phyloP scores from a whole-genome alignment of 1,139 yeast species.

The Lodderomyces margitis region DNA sequence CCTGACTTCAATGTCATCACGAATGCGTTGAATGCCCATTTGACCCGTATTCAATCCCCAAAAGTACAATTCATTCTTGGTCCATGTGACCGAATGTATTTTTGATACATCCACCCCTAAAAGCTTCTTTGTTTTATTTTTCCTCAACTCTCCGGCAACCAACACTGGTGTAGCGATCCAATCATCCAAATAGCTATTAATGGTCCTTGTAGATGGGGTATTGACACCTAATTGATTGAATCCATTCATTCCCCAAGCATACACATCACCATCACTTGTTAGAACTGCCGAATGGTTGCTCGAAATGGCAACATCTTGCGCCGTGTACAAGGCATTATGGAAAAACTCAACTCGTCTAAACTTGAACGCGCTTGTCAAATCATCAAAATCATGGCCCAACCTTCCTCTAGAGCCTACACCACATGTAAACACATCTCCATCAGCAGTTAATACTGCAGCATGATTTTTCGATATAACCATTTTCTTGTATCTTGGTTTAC shows the following conservation, averaged over 20 bases:
- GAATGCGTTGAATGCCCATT: conserved; percentile 54
- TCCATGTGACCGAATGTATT: conserved; percentile 66
- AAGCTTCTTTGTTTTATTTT: conserved; percentile 21
- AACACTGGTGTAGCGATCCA: conserved; percentile 49
- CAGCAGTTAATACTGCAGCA: conserved; percentile 56
- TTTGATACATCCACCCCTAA: conserved; percentile 67
- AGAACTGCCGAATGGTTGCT: conserved; percentile 65
- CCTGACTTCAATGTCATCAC: conserved; percentile 26
- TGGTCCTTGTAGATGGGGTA: conserved; percentile 20
- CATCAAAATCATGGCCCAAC: conserved; percentile 53
- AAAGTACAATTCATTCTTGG: conserved; percentile 49
- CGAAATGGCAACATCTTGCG: conserved; percentile 50
- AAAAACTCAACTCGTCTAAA: conserved; percentile 35
- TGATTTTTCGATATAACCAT: conserved; percentile 65
- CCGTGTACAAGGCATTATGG: conserved; percentile 21
- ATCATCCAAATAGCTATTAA: conserved; percentile 30
- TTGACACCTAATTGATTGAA: conserved; percentile 64
- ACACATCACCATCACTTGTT: conserved; percentile 52
- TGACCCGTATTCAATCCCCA: conserved; percentile 93
- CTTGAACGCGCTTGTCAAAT: conserved; percentile 33
- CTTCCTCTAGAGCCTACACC: conserved; percentile 77
- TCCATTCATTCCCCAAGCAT: conserved; percentile 77
- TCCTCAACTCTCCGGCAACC: conserved; percentile 49
- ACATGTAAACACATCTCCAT: conserved; percentile 53
- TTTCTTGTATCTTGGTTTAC: conserved; percentile 42